Evolutionary conservation across 371 early-diverging fungal genomes (phyloP).

Genomic region (Nosema muscidifuracis): DNA sequence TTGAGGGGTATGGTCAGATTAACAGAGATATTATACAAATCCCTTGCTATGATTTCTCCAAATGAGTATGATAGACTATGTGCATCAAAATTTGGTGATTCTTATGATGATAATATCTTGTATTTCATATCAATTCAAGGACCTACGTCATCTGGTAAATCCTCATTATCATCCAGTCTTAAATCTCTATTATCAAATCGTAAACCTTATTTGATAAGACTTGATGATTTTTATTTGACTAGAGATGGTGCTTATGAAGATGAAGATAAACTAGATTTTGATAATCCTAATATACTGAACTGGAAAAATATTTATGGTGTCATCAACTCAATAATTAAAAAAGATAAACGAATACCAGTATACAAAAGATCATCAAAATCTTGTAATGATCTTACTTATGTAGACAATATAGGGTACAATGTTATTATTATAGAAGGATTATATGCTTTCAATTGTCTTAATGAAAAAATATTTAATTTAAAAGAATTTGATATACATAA

Average conservation of each 20-base stretch:
- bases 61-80: no score
- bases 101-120: conserved; percentile 29
- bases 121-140: neutral
- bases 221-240: neutral
- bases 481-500: conserved; percentile 31
- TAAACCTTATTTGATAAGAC: neutral
- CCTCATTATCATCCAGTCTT: neutral
- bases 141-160: neutral
- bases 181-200: neutral
- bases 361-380: neutral
- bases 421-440: conserved; percentile 54
- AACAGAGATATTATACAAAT: no score
- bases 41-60: no score
- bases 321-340: neutral
- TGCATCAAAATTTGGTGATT: conserved; percentile 64
- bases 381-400: neutral
- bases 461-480: conserved; percentile 39
- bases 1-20: no score
- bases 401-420: conserved; percentile 22
- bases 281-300: neutral
- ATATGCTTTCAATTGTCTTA: conserved; percentile 42
- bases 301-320: neutral
- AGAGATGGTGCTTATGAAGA: neutral
- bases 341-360: neutral
- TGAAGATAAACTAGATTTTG: neutral